Conservation (phyloP, 2,329 filamentous ascomycete species). For the Aspergillus brasiliensis region DNA sequence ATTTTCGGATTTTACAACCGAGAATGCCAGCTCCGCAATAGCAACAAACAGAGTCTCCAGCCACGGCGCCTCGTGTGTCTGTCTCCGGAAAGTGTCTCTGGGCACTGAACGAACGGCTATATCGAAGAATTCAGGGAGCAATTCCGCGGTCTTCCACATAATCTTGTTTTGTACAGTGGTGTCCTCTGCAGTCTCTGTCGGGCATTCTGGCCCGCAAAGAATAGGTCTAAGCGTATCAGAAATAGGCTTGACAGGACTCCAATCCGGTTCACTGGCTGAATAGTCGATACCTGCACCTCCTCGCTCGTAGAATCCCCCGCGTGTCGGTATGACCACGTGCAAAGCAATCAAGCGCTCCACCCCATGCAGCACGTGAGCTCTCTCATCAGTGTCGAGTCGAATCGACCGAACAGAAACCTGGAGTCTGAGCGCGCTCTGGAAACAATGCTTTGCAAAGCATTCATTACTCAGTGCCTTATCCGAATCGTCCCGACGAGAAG, state of each 20-base stretch:
- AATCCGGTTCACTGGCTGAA: constrained; percentile 36
- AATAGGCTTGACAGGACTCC: constrained; percentile 38
- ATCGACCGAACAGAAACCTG: constrained; percentile 30
- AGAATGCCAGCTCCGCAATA: constrained; percentile 44
- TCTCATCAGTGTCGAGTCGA: constrained; percentile 35
- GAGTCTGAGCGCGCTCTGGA: constrained; percentile 38
- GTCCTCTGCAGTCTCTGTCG: constrained; percentile 6
- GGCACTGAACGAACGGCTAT: constrained; percentile 50
- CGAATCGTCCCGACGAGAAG: constrained; percentile 34
- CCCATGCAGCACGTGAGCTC: constrained; percentile 32
- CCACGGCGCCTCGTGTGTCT: constrained; percentile 52
- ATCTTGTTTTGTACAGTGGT: constrained; percentile 16
- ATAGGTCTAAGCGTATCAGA: constrained; percentile 40
- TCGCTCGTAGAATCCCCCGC: constrained; percentile 39
- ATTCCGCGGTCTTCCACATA: constrained; percentile 35
- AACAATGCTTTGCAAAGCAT: constrained; percentile 37
- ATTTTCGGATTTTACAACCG: constrained; percentile 33
- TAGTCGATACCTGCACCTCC: constrained; percentile 38
- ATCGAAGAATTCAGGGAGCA: constrained; percentile 48
- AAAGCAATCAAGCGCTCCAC: constrained; percentile 43
- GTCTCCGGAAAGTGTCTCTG: constrained; percentile 45
- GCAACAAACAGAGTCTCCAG: constrained; percentile 52
- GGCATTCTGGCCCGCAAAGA: constrained; percentile 31
- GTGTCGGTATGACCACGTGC: constrained; percentile 45
- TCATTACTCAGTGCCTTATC: constrained; percentile 40